phyloP scores from a whole-genome alignment of 352 stramenopile genomes.

The Phytopythium cucurbitacearum region DNA sequence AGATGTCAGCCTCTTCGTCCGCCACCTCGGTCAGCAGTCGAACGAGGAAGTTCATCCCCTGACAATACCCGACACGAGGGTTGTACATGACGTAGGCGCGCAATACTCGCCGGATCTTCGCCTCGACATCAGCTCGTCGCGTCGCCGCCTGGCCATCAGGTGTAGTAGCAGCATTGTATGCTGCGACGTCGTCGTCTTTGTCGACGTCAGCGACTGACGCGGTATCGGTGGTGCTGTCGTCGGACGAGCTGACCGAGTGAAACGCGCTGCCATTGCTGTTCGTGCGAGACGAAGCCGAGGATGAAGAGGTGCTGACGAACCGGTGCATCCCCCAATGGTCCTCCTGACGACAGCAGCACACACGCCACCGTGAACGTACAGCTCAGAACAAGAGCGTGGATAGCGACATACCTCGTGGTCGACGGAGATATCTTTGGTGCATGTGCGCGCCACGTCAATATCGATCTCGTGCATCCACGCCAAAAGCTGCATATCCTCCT shows the following conservation, averaged over 20 bases:
- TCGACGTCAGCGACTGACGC: too few relatives aligned
- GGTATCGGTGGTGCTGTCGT: too few relatives aligned
- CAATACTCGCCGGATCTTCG: constrained; percentile 72
- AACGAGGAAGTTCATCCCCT: constrained; percentile 87
- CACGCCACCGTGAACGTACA: too few relatives aligned
- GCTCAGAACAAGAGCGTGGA: too few relatives aligned
- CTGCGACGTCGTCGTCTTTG: too few relatives aligned
- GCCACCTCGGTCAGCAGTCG: constrained; percentile 64
- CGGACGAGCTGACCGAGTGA: too few relatives aligned
- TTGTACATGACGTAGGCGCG: constrained; percentile 82
- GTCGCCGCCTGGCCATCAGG: background rate
- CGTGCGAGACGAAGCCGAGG: too few relatives aligned
- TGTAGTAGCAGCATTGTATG: too few relatives aligned
- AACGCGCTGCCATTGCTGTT: too few relatives aligned
- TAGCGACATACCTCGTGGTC: constrained; percentile 16
- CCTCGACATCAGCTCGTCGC: constrained; percentile 30
- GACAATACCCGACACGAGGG: constrained; percentile 76
- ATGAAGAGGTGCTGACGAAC: too few relatives aligned
- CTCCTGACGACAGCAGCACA: too few relatives aligned
- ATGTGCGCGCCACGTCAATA: constrained; percentile 74
- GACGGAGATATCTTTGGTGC: constrained; percentile 49
- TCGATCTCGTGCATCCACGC: constrained; percentile 81
- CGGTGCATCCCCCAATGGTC: too few relatives aligned
- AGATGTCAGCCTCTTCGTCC: constrained; percentile 66
- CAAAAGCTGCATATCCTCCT: constrained; percentile 45